phyloP scores from a whole-genome alignment of 768 basidiomycete genomes.

The Rhizopogon rudus region DNA sequence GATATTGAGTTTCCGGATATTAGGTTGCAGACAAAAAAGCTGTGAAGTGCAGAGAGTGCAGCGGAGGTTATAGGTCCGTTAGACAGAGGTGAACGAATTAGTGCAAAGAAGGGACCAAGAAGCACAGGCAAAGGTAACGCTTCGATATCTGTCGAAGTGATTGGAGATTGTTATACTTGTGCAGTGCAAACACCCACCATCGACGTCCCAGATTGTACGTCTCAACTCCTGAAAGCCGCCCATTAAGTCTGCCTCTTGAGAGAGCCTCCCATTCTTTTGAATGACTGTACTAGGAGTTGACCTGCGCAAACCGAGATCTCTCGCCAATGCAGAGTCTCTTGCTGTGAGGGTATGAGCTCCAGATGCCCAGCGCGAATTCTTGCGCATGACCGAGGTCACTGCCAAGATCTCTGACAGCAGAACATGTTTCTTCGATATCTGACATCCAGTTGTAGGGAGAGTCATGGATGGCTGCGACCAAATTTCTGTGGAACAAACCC shows the following conservation, averaged over 20 bases:
- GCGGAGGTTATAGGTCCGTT: slow-evolving; percentile 98
- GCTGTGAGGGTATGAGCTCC: slow-evolving; percentile 56
- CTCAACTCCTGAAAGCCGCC: slow-evolving; percentile 84
- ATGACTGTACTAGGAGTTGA: slow-evolving; percentile 41
- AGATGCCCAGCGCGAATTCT: slow-evolving; percentile 95
- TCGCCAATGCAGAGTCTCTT: slow-evolving; percentile 65
- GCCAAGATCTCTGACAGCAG: slow-evolving; percentile 86
- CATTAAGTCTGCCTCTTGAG: slow-evolving; percentile 83
- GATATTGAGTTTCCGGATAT: slow-evolving; percentile 52
- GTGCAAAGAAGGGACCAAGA: slow-evolving; percentile 85
- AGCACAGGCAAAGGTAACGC: slow-evolving; percentile 55
- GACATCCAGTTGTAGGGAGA: not conserved
- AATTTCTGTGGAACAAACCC: not conserved
- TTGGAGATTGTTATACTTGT: not conserved
- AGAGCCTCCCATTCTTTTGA: slow-evolving; percentile 44
- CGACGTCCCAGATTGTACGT: slow-evolving; percentile 62
- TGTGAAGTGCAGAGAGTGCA: slow-evolving; percentile 83
- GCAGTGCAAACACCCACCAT: slow-evolving; percentile 39
- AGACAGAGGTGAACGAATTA: slow-evolving; percentile 90
- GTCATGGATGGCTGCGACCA: not conserved
- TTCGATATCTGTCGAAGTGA: slow-evolving; percentile 45
- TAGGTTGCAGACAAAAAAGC: slow-evolving; percentile 77
- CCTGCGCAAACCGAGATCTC: slow-evolving; percentile 68
- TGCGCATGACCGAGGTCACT: slow-evolving; percentile 93
- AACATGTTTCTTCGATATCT: slow-evolving; percentile 67